Base-by-base conservation (phyloP, 1,284 basidiomycete genomes). In the Ustilago vetiveriae region DNA sequence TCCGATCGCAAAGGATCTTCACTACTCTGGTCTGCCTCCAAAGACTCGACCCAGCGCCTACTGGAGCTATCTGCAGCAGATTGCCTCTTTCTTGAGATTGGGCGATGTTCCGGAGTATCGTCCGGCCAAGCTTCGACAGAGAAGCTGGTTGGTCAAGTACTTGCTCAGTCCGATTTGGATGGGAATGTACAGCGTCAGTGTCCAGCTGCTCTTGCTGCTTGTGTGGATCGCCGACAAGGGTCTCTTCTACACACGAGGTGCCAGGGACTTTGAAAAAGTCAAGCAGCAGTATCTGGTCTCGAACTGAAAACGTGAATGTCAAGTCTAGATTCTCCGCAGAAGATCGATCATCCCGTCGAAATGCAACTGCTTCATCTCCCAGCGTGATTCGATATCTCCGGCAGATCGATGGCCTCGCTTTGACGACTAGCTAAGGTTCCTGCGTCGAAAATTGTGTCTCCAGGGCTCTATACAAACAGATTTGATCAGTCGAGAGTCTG, bases 61-160 rank as follows among this genome's bases (percentile, higher is more conserved):
- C 29, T 66, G 63, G 63, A 42, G 19, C 30, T 66, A 45, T 17
- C 6, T 38, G 6, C 33, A 66, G 39, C 63, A 51, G 21, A 16
- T 66, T 6, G 37, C 51, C 0, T 66, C 63, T n/a, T 40, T 33
- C 11, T n/a, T 59, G 2, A 36, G 43, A 13, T 26, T 66, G 2
- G 63, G 63, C 1, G 63, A 66, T 17, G 55, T 66, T 7, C 56
- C 56, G 8, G 63, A 66, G 37, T 66, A 59, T 36, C 35, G 64
- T 3, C 14, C 29, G 17, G 36, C 42, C 6, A 36, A 32, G 22
- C 35, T 67, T 1, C n/a, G 22, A 8, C 21, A 37, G 22, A 19
- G 57, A 8, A 7, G 6, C 10, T 44, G 48, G 47, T 6, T 55
- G 1, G 13, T 14, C 10, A 40, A 29, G 23, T 40, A 14, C 2